Evolutionary conservation across 768 basidiomycete genomes (phyloP).

Genomic region (Crassisporium funariophilum): DNA sequence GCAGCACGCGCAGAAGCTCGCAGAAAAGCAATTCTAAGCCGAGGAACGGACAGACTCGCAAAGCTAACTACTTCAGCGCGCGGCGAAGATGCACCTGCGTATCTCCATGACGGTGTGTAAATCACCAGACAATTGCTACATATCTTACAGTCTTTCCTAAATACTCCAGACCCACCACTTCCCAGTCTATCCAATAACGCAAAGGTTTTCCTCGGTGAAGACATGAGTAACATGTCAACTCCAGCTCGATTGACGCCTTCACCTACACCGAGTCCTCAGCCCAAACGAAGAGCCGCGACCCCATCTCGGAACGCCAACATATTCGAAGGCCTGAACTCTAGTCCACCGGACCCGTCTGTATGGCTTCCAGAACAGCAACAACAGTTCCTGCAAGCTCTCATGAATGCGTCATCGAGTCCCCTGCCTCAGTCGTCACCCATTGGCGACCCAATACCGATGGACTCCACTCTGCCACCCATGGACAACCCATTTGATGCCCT

Average conservation of each 20-base stretch:
- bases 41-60: constrained; percentile 74
- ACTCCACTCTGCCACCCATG: constrained; percentile 31
- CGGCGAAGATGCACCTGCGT: constrained; percentile 65
- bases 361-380: constrained; percentile 73
- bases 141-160: constrained; percentile 2
- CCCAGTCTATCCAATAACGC: constrained; percentile 25
- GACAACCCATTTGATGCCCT: constrained; percentile 53
- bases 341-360: constrained; percentile 50
- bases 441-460: constrained; percentile 25
- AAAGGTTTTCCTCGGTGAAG: constrained; percentile 48
- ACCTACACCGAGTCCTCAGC: constrained; percentile 28
- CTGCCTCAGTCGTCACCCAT: constrained; percentile 21
- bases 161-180: constrained; percentile 42
- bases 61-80: constrained; percentile 76
- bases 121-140: background rate
- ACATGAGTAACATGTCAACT: constrained; percentile 40
- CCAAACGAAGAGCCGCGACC: constrained; percentile 25
- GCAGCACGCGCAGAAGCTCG: constrained; percentile 78
- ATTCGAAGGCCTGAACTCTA: constrained; percentile 25
- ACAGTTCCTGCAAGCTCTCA: constrained; percentile 68
- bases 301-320: constrained; percentile 19
- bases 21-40: constrained; percentile 71
- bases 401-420: constrained; percentile 33
- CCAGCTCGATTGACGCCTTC: constrained; percentile 30
- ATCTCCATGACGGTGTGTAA: constrained; percentile 51